These are phyloP conservation scores for Colletotrichum nymphaeae DNA, from an alignment of 2,329 filamentous ascomycete species.

Conservation along the genomic window DNA sequence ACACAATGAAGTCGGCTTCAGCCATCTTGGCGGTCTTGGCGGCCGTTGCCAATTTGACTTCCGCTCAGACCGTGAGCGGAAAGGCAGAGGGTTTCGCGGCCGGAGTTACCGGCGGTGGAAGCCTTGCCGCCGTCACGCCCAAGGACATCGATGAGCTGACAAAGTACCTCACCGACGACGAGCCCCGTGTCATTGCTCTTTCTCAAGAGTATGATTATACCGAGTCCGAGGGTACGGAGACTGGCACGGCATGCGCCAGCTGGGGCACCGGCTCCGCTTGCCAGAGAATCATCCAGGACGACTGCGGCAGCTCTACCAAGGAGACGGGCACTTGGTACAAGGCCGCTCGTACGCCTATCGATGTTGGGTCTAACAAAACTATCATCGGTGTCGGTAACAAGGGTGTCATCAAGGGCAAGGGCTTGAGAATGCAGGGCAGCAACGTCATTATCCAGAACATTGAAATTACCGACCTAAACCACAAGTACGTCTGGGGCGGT, in stretches of 20 bases:
- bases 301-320: constrained; percentile 1
- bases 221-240: constrained; percentile 37
- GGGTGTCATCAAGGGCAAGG: constrained; percentile 31
- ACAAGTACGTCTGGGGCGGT: constrained; percentile 30
- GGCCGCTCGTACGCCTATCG: constrained; percentile 24
- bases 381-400: constrained; percentile 29
- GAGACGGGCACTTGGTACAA: constrained; percentile 28
- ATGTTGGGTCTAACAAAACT: constrained; percentile 28
- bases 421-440: constrained; percentile 21
- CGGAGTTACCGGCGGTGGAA: constrained; percentile 63
- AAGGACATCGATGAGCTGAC: constrained; percentile 56
- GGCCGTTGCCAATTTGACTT: constrained; percentile 10
- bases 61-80: constrained; percentile 39
- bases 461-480: constrained; percentile 24
- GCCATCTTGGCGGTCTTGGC: constrained; percentile 30
- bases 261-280: constrained; percentile 38
- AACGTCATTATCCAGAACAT: constrained; percentile 36
- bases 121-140: constrained; percentile 55
- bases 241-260: constrained; percentile 42
- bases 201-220: constrained; percentile 44
- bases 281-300: constrained; percentile 37
- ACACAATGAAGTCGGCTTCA: constrained; percentile 25
- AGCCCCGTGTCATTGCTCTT: constrained; percentile 40
- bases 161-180: constrained; percentile 36
- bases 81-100: constrained; percentile 45